These are phyloP conservation scores for Schizonepeta tenuifolia DNA, from an alignment of 257 asterid species.

Conservation along the genomic window DNA sequence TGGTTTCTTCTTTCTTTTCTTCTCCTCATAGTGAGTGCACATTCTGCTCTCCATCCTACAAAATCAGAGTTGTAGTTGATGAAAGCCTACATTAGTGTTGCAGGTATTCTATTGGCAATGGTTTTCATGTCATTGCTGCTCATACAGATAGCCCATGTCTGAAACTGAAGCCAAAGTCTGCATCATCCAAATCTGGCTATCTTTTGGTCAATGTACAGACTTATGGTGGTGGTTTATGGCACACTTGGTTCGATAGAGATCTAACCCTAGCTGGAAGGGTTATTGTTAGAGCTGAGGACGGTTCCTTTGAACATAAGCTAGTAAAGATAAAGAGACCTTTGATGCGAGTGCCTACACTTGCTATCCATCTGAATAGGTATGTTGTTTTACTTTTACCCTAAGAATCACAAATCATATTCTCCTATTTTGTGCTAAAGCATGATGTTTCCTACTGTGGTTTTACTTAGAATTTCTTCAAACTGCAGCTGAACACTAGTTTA, in stretches of 20 bases:
- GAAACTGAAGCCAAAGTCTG: constrained; percentile 93
- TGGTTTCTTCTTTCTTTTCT: constrained; percentile 11
- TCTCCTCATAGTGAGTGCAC: constrained; percentile 20
- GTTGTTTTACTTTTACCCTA: constrained; percentile 30
- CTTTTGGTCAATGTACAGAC: constrained; percentile 95
- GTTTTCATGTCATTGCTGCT: constrained; percentile 96
- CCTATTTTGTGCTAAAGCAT: constrained; percentile 14
- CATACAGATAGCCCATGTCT: constrained; percentile 99
- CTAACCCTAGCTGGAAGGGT: constrained; percentile 96
- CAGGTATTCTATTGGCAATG: constrained; percentile 89
- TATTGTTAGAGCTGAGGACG: constrained; percentile 76
- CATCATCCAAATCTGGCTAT: constrained; percentile 84
- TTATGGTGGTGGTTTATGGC: constrained; percentile 98
- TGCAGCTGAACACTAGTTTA: background rate
- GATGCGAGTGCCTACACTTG: constrained; percentile 92
- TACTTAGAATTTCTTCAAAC: constrained; percentile 20
- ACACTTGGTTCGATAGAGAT: constrained; percentile 99
- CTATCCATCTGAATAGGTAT: constrained; percentile 94
- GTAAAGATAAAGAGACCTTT: constrained; percentile 89
- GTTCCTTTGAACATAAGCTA: constrained; percentile 84
- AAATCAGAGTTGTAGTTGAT: constrained; percentile 29
- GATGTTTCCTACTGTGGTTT: constrained; percentile 11
- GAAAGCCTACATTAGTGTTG: constrained; percentile 44
- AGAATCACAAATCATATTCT: constrained; percentile 21
- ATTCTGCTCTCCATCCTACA: constrained; percentile 8